phyloP scores from a whole-genome alignment of 1,139 yeast genomes.

The Lodderomyces theae region DNA sequence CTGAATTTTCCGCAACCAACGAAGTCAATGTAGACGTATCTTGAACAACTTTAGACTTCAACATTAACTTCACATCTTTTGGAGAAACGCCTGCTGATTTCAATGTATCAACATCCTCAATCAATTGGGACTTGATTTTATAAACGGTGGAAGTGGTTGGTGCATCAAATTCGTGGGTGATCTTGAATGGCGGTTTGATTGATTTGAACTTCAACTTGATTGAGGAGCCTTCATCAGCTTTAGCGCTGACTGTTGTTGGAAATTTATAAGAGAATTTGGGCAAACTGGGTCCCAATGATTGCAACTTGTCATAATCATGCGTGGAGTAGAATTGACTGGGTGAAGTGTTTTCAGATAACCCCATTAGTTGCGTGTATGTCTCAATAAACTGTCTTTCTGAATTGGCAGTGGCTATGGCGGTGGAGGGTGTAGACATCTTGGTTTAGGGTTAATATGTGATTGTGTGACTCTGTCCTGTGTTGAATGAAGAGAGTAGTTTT shows the following conservation, averaged over 20 bases:
- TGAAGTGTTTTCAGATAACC: conserved; percentile 25
- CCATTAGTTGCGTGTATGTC: conserved; percentile 35
- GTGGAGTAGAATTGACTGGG: conserved; percentile 30
- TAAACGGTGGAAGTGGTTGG: conserved; percentile 30
- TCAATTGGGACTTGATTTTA: conserved; percentile 31
- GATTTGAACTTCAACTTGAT: conserved; percentile 34
- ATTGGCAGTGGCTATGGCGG: conserved; percentile 7
- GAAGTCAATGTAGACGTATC: conserved; percentile 32
- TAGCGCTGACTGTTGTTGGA: conserved; percentile 19
- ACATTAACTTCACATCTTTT: conserved; percentile 35
- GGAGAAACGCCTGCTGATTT: conserved; percentile 25
- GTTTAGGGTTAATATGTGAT: no score
- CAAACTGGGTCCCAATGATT: conserved; percentile 42
- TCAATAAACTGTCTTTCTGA: conserved; percentile 28
- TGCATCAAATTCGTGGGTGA: conserved; percentile 27
- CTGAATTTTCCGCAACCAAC: conserved; percentile 16
- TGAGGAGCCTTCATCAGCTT: not conserved
- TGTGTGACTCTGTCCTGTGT: no score
- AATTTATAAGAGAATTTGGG: conserved; percentile 30
- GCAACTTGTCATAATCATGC: conserved; percentile 30
- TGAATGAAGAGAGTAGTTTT: no score
- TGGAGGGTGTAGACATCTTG: conserved; percentile 8
- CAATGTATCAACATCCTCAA: conserved; percentile 25
- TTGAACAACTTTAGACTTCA: conserved; percentile 45
- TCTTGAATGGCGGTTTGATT: conserved; percentile 45